These are phyloP conservation scores for Eruca vesicaria DNA, from an alignment of 441 rosid genomes.

Conservation along the genomic window DNA sequence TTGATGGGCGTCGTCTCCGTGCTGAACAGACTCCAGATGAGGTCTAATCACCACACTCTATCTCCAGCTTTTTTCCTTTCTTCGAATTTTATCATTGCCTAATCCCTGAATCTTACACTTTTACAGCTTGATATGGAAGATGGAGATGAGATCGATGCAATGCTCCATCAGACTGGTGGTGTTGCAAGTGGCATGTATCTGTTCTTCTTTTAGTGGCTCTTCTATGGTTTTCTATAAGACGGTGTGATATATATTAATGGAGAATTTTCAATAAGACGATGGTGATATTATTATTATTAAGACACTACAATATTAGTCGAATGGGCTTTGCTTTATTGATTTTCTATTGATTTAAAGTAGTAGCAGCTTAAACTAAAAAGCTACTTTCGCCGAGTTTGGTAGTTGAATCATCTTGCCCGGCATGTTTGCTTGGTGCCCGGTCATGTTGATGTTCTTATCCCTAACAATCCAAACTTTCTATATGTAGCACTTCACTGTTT, in stretches of 20 bases:
- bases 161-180: constrained; percentile 88
- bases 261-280: not conserved
- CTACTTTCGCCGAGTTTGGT: not conserved
- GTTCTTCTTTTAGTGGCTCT: constrained; percentile 8
- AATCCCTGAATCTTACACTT: not conserved
- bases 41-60: not conserved
- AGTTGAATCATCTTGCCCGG: not conserved
- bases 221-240: not conserved
- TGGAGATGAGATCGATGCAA: constrained; percentile 89
- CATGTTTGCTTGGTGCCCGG: not conserved
- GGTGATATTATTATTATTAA: not conserved
- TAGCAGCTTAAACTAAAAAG: not conserved
- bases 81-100: not conserved
- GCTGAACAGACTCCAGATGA: constrained; percentile 66
- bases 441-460: not conserved
- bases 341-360: not conserved
- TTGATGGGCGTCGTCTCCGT: constrained; percentile 76
- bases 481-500: no score
- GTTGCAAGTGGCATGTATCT: not conserved
- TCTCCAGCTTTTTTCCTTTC: not conserved
- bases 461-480: no score
- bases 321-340: not conserved
- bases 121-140: constrained; percentile 85
- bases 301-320: not conserved
- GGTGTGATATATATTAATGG: not conserved